A percentile compares a stretch with the other conserved stretches of the same genome.
Conservation (phyloP, 805 yeast genomes). For the Ogataea paradorogensis region DNA sequence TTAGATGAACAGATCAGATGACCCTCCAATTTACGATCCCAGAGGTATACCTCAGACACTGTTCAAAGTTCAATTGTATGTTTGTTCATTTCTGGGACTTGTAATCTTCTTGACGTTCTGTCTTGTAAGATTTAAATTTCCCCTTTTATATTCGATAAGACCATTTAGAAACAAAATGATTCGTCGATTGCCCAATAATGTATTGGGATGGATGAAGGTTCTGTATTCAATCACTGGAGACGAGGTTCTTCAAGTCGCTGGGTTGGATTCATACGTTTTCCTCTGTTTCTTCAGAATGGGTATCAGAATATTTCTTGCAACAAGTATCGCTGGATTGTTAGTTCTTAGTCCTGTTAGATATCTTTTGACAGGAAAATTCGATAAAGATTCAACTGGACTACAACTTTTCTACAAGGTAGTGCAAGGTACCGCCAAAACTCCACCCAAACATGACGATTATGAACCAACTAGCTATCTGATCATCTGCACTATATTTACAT, state of each 20-base stretch:
- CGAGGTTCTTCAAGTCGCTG: constrained; percentile 54
- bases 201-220: constrained; percentile 54
- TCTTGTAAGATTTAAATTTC: constrained; percentile 49
- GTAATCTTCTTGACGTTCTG: constrained; percentile 49
- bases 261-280: constrained; percentile 57
- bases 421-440: constrained; percentile 7
- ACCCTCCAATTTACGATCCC: constrained; percentile 43
- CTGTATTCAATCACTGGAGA: constrained; percentile 45
- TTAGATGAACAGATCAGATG: constrained; percentile 19
- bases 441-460: constrained; percentile 23
- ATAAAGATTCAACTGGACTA: constrained; percentile 26
- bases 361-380: constrained; percentile 48
- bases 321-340: constrained; percentile 45
- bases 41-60: constrained; percentile 48
- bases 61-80: constrained; percentile 50
- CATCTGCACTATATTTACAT: constrained; percentile 56
- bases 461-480: constrained; percentile 39
- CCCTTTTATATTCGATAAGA: constrained; percentile 55
- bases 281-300: constrained; percentile 58
- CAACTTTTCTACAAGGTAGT: constrained; percentile 8
- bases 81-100: constrained; percentile 47
- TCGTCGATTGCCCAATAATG: constrained; percentile 43
- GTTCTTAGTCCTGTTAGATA: constrained; percentile 54
- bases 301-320: constrained; percentile 42
- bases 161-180: constrained; percentile 46